Evolutionary conservation across 2,329 filamentous ascomycete species (phyloP), one percentile per base, ranked within the genome.

Genomic region (Xylaria hypoxylon): DNA sequence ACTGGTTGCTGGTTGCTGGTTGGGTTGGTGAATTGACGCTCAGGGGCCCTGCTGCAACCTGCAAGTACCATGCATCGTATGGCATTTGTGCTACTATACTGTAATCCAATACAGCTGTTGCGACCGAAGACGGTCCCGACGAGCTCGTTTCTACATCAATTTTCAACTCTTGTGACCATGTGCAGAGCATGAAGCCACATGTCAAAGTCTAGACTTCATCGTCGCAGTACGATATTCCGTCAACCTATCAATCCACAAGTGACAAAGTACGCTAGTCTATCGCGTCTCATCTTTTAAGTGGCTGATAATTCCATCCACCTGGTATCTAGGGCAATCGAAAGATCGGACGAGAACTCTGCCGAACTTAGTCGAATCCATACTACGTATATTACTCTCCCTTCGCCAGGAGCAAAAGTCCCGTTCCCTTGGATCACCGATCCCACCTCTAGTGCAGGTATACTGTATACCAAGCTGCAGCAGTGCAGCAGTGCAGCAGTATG

Each of bases 391-490:
- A n/a, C 26, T 42, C 15, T 26, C 17, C 45, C 35, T 51, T 63
- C 63, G 67, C 55, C 42, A 60, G 67, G 67, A 68, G 66, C 63
- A 68, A 61, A 58, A 53, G 17, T 57, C 31, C 63, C 59, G 51
- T 59, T 8, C 24, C 40, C 35, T 59, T 22, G 66, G 62, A 56
- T 57, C 28, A 51, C 8, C 24, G 26, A 55, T 53, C 62, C 52
- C 33, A 42, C 42, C 52, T 50, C 50, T 56, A 55, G 15, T 35
- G n/a, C n/a, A n/a, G n/a, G n/a, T n/a, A n/a, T n/a, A n/a, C n/a
- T n/a, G n/a, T n/a, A n/a, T 22, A 42, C 13, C 35, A 22, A 26
- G 57, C 55, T 33, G 22, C 53, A 33, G n/a, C n/a, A n/a, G n/a
- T n/a, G n/a, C n/a, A n/a, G n/a, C n/a, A n/a, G n/a, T n/a, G n/a